Conservation (phyloP, 768 basidiomycete species). For the Phylloporus sp. region DNA sequence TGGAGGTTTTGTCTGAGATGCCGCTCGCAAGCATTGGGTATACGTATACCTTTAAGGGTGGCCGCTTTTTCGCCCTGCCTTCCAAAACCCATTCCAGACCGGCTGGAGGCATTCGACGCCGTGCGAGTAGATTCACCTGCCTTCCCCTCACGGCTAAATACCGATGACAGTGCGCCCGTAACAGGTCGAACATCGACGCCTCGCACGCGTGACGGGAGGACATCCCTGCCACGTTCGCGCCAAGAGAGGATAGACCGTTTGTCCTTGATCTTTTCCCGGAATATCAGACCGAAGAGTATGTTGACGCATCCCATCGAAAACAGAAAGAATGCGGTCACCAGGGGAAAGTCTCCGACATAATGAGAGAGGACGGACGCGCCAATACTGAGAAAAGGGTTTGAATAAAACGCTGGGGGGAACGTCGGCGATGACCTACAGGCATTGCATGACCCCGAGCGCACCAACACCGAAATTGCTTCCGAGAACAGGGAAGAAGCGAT, state of each 20-base stretch:
- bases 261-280: conserved; percentile 61
- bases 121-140: neutral
- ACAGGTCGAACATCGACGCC: conserved; percentile 24
- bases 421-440: conserved; percentile 48
- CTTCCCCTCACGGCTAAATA: conserved; percentile 12
- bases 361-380: conserved; percentile 70
- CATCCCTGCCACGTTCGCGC: conserved; percentile 52
- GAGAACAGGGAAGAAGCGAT: conserved; percentile 88
- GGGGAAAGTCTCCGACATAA: conserved; percentile 76
- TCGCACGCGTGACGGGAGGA: conserved; percentile 43
- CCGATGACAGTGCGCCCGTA: conserved; percentile 11
- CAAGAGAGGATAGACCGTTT: conserved; percentile 65
- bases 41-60: conserved; percentile 48
- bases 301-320: conserved; percentile 81
- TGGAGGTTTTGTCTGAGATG: conserved; percentile 16
- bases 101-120: conserved; percentile 23
- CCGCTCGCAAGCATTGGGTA: neutral
- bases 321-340: conserved; percentile 82
- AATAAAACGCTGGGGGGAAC: neutral
- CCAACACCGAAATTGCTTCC: conserved; percentile 83
- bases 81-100: conserved; percentile 68
- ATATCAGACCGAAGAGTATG: conserved; percentile 75
- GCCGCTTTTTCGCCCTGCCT: conserved; percentile 77
- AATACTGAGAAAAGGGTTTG: conserved; percentile 36
- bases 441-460: conserved; percentile 82